Evolutionary conservation across 2,329 filamentous ascomycete genomes (phyloP).

Genomic region (Ambrosiella xylebori): DNA sequence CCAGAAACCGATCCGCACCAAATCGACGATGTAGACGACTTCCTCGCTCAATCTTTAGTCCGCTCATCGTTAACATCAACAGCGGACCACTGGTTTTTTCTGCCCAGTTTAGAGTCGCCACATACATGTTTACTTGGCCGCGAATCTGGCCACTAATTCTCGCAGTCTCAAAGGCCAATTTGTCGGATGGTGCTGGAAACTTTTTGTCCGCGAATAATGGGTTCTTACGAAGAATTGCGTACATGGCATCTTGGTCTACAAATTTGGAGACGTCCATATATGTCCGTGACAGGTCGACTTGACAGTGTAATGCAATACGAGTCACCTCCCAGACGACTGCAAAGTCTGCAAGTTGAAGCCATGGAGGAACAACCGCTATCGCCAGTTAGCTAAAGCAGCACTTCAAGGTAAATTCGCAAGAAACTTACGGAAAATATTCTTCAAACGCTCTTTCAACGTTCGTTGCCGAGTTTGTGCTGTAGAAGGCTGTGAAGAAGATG

Average conservation of each 20-base stretch:
- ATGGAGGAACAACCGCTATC: conserved; percentile 19
- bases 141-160: conserved; percentile 21
- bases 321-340: conserved; percentile 35
- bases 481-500: background rate
- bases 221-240: conserved; percentile 20
- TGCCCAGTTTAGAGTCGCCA: conserved; percentile 26
- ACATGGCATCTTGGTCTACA: background rate
- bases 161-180: conserved; percentile 29
- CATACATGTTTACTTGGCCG: conserved; percentile 26
- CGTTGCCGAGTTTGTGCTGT: background rate
- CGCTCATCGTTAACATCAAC: conserved; percentile 30
- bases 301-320: conserved; percentile 30
- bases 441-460: conserved; percentile 18
- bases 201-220: conserved; percentile 25
- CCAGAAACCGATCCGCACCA: conserved; percentile 40
- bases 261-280: conserved; percentile 1
- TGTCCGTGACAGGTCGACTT: conserved; percentile 21
- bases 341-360: conserved; percentile 31
- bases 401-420: background rate
- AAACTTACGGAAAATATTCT: conserved; percentile 25
- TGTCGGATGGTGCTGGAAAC: conserved; percentile 28
- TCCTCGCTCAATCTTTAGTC: conserved; percentile 30
- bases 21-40: conserved; percentile 38
- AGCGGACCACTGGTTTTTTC: conserved; percentile 21
- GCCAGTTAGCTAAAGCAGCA: background rate